Base-by-base conservation (phyloP, 23 red algal species). In the Gracilaria gracilis region DNA sequence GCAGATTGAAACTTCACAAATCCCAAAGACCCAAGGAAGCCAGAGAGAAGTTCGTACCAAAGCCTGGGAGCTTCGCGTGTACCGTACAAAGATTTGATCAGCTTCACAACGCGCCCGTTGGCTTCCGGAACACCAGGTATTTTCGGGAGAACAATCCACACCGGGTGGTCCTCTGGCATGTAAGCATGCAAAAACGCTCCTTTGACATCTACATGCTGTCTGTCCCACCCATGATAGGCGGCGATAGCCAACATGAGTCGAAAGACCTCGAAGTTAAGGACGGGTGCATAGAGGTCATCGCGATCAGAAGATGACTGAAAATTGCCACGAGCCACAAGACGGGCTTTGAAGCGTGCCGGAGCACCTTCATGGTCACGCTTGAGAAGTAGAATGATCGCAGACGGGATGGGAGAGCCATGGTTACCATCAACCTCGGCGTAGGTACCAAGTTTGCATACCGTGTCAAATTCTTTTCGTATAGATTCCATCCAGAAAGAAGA, bases 301-400 rank as follows among this genome's bases (percentile, higher is more conserved):
- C 28, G 28, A 19, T 83, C 35, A 4, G 36, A 29, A 36, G 20
- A 19, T 7, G 21, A 31, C 38, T 86, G 82, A 36, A 86, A 71
- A 71, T 86, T 86, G 24, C 82, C 82, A 40, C 82, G 17, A 28
- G 82, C 82, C 23, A 86, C 82, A 17, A 86, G 61, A 67, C 66
- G 0, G 25, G 82, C 82, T 72, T 86, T 86, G 61, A 86, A 86
- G 19, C 82, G 57, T 44, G 36, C 37, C 16, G 61, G 64, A 13
- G 8, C 47, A 44, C 64, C 62, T 35, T 12, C 9, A 1, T 65
- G 23, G 47, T 86, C 82, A 13, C 82, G 57, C 39, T 72, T 86
- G 19, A 86, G 31, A 12, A 33, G 44, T 2, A 72, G 36, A 11
- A 86, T 70, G 27, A 74, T 17, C 23, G 9, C 61, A 58, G 54